Percentiles rank a stretch among this genome's conserved stretches.
Evolutionary conservation across 2,329 filamentous ascomycete genomes (phyloP).

Genomic region (Colletotrichum sansevieriae): DNA sequence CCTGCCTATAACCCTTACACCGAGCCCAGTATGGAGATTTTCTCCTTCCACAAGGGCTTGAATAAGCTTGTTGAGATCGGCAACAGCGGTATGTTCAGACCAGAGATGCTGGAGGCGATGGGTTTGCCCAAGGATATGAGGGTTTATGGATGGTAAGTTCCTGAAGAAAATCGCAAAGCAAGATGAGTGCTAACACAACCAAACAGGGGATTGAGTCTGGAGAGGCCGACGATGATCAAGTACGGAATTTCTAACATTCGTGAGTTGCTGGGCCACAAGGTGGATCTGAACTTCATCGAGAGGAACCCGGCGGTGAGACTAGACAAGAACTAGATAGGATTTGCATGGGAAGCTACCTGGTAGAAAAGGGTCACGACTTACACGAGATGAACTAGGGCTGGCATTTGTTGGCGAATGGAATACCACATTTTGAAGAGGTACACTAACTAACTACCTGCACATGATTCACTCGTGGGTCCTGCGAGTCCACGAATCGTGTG

Average conservation of each 20-base stretch:
- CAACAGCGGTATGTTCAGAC: slow-evolving; percentile 98
- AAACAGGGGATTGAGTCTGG: slow-evolving; percentile 78
- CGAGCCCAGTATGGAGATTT: slow-evolving; percentile 98
- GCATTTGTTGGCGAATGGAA: slow-evolving; percentile 42
- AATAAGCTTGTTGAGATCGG: slow-evolving; percentile 97
- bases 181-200: background rate
- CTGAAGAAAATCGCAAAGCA: background rate
- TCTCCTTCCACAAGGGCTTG: slow-evolving; percentile 91
- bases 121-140: slow-evolving; percentile 91
- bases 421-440: slow-evolving; percentile 36
- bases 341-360: slow-evolving; percentile 6
- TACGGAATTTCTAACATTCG: slow-evolving; percentile 91
- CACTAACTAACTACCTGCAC: no score
- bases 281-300: slow-evolving; percentile 93
- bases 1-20: slow-evolving; percentile 97
- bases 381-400: slow-evolving; percentile 37
- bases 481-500: slow-evolving; percentile 1
- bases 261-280: slow-evolving; percentile 93
- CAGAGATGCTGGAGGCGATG: slow-evolving; percentile 97
- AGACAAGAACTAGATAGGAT: slow-evolving; percentile 77
- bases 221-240: slow-evolving; percentile 98
- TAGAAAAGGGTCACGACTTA: slow-evolving; percentile 31
- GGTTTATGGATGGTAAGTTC: slow-evolving; percentile 83
- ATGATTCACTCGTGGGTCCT: background rate
- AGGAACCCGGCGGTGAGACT: slow-evolving; percentile 90